phyloP scores from a whole-genome alignment of 176 grass and related monocot species.

The Zea mays region Zm-B73-REFERENCE-NAM-5.0 NC_050102.1:152661001-152661500 shows the following conservation, averaged over 20 bases:
- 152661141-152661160: conserved; percentile 1
- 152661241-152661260: background rate
- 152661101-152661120: conserved; percentile 4
- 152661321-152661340: background rate
- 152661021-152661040: background rate
- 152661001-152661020: background rate
- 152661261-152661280: background rate
- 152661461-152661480: too few relatives aligned
- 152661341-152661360: background rate
- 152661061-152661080: background rate
- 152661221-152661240: background rate
- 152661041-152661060: background rate
- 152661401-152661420: background rate
- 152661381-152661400: conserved; percentile 11
- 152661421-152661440: too few relatives aligned
- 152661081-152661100: background rate
- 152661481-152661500: too few relatives aligned
- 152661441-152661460: too few relatives aligned
- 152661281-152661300: background rate
- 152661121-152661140: background rate
- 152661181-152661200: background rate
- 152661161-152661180: conserved; percentile 5
- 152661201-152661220: background rate
- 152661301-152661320: background rate
- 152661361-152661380: conserved; percentile 12